phyloP scores from a whole-genome alignment of 2,329 filamentous ascomycete genomes.

The Nothopassalora personata region DNA sequence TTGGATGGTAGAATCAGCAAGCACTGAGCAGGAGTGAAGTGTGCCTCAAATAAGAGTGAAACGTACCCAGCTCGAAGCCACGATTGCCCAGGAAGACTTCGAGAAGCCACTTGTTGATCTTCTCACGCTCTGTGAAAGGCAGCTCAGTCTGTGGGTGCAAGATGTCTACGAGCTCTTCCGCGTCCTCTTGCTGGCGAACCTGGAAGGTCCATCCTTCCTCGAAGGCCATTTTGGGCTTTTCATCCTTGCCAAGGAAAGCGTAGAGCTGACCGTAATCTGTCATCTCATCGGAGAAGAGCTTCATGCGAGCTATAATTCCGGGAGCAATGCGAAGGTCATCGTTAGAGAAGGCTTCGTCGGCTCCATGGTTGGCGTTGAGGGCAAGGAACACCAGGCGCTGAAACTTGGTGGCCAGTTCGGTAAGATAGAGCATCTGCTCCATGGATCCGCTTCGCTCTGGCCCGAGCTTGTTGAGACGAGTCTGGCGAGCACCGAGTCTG shows the following conservation, averaged over 20 bases:
- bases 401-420: slow-evolving; percentile 39
- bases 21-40: no score
- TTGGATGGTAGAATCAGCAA: no score
- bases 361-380: slow-evolving; percentile 35
- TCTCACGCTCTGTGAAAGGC: slow-evolving; percentile 29
- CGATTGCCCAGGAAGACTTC: slow-evolving; percentile 3
- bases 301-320: slow-evolving; percentile 27
- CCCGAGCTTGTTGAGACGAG: slow-evolving; percentile 45
- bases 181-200: background rate
- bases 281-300: slow-evolving; percentile 27
- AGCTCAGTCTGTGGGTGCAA: slow-evolving; percentile 43
- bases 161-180: slow-evolving; percentile 7
- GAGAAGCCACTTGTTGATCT: slow-evolving; percentile 9
- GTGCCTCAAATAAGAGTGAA: no score
- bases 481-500: slow-evolving; percentile 23
- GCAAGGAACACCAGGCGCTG: slow-evolving; percentile 34
- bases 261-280: slow-evolving; percentile 25
- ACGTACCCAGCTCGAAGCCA: slow-evolving; percentile 26
- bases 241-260: slow-evolving; percentile 19
- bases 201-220: background rate
- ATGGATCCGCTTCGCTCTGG: slow-evolving; percentile 39
- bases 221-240: background rate
- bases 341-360: slow-evolving; percentile 31
- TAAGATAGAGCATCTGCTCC: slow-evolving; percentile 48
- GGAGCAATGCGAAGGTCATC: slow-evolving; percentile 33